Base-by-base conservation (phyloP, 805 yeast genomes). In the Metschnikowia cerradonensis region DNA sequence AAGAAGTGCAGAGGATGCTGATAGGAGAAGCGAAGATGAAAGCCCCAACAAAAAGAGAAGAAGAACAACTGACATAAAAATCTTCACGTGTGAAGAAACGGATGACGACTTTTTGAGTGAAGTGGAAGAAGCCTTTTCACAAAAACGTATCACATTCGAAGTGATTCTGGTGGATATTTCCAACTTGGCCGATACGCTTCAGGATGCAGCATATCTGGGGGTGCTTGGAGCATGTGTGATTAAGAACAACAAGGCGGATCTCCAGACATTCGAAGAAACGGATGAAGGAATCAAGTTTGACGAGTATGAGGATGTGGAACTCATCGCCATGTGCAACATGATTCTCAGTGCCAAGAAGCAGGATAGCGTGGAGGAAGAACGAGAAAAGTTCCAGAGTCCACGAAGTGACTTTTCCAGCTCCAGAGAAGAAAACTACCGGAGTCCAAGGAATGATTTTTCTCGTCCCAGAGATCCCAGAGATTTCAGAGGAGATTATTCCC, bases 151-250 rank as follows among this genome's bases (percentile, higher is more conserved):
- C 52, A 51, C 63, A 0, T 56, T 47, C 17, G 77, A 78, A n/a
- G 67, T 77, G 34, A 68, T 64, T 47, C 67, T 67, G 36, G 58
- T 70, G n/a, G 61, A 68, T 1, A 64, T 63, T 42, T 56, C 56
- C 23, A 69, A 66, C 6, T 40, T 67, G 6, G 49, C 58, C 20
- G 75, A 71, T 5, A 70, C 63, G 8, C 76, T 88, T 14, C 84
- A 83, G 47, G 87, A 86, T 45, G 88, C 90, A 17, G 96, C 96
- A 0, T 83, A 87, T 63, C 81, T 83, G 41, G 96, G 96, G 11
- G 86, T 81, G 2, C 63, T 80, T 59, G 91, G 88, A 30, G 86
- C 87, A 1, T 79, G 89, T 38, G 71, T 87, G 6, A 76, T 90
- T 17, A 81, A 82, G 52, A 77, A 76, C 35, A 65, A 73, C 39